Conservation (phyloP, 441 rosid genomes). For the Syzygium syzygioides region DNA sequence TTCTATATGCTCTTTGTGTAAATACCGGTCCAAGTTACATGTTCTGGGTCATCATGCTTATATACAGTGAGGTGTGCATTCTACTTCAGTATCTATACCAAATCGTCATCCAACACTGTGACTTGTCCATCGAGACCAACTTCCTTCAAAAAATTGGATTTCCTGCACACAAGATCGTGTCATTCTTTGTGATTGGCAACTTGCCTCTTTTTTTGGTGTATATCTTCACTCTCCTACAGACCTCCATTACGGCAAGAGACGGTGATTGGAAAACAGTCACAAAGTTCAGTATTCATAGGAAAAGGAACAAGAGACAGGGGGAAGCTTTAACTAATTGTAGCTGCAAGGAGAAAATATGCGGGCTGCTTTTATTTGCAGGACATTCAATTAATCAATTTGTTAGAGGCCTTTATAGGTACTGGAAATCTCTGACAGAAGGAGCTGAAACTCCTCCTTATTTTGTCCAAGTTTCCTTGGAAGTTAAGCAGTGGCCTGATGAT, state of each 20-base stretch:
- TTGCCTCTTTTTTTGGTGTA: constrained; percentile 91
- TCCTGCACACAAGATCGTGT: constrained; percentile 66
- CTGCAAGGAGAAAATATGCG: constrained; percentile 49
- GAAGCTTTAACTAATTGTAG: constrained; percentile 42
- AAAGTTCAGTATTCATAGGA: constrained; percentile 39
- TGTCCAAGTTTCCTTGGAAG: constrained; percentile 96
- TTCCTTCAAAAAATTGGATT: constrained; percentile 78
- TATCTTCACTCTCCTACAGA: constrained; percentile 90
- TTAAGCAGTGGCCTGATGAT: constrained; percentile 88
- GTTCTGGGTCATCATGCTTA: constrained; percentile 93
- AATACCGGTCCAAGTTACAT: constrained; percentile 83
- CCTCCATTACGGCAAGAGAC: constrained; percentile 90
- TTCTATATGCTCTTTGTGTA: constrained; percentile 90
- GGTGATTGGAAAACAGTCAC: constrained; percentile 82
- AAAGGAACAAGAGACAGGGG: constrained; percentile 36
- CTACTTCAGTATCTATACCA: constrained; percentile 91
- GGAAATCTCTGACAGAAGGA: constrained; percentile 85
- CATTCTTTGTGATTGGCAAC: constrained; percentile 86
- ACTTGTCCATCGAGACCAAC: constrained; percentile 43
- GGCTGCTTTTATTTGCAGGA: constrained; percentile 30
- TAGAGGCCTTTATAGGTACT: constrained; percentile 68
- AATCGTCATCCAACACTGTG: constrained; percentile 92
- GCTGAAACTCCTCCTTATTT: constrained; percentile 99
- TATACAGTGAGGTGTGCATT: constrained; percentile 85
- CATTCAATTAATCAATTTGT: constrained; percentile 39